phyloP scores from a whole-genome alignment of 306 rosid species.

The Echinosophora koreensis region DNA sequence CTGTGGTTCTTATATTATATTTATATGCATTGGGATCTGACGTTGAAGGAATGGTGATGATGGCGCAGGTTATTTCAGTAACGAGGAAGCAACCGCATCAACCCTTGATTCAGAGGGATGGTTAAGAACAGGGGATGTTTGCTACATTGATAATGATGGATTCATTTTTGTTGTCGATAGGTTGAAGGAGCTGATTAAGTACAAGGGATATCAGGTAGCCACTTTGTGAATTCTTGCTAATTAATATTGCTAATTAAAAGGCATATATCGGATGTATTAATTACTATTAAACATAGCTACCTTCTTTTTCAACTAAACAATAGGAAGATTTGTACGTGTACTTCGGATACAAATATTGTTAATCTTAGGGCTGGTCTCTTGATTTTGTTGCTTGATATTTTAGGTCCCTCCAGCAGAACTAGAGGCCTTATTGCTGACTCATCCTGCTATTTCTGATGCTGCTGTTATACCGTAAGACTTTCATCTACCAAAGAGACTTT shows the following conservation, averaged over 20 bases:
- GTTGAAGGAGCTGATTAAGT: constrained; percentile 90
- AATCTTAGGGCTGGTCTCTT: neutral
- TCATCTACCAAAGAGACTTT: neutral
- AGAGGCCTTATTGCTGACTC: constrained; percentile 83
- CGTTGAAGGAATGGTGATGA: neutral
- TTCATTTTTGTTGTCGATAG: constrained; percentile 88
- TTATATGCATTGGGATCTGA: constrained; percentile 4
- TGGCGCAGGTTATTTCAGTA: constrained; percentile 87
- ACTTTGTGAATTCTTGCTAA: neutral
- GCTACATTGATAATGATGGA: constrained; percentile 87
- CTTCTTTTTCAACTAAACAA: neutral
- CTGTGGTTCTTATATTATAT: too few relatives aligned
- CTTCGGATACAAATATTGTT: neutral
- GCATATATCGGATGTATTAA: too few relatives aligned
- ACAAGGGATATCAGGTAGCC: constrained; percentile 92
- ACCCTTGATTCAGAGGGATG: constrained; percentile 86
- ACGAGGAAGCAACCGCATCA: constrained; percentile 75
- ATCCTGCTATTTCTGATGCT: constrained; percentile 77
- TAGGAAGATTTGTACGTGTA: neutral
- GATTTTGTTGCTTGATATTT: constrained; percentile 14
- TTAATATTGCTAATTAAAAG: neutral
- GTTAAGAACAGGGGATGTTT: constrained; percentile 92
- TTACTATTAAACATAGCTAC: too few relatives aligned
- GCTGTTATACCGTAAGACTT: constrained; percentile 94
- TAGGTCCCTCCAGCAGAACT: constrained; percentile 97